Percentiles rank a stretch among this genome's conserved stretches.
phyloP scores from a whole-genome alignment of 2,329 filamentous ascomycete species.

The Fusarium tanahbumbuense region DNA sequence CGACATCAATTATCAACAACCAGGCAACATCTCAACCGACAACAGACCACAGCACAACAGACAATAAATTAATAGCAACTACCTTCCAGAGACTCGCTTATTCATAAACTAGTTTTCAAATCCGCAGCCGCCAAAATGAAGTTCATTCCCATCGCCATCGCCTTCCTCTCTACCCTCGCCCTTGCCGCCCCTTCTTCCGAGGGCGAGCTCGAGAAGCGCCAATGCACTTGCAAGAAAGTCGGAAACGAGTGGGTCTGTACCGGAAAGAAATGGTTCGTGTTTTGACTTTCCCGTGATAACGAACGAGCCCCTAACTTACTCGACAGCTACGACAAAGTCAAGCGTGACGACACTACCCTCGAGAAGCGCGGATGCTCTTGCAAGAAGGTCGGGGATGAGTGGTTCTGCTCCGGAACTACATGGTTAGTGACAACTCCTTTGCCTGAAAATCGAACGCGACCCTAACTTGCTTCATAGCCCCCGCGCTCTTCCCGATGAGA shows the following conservation, averaged over 20 bases:
- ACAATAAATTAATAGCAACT: accelerated
- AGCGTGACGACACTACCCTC: no score
- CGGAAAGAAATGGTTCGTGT: no score
- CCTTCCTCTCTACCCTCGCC: constrained; percentile 24
- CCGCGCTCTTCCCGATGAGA: accelerated
- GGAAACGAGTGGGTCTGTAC: constrained; percentile 10
- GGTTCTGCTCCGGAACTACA: background rate
- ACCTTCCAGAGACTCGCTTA: background rate
- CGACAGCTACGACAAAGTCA: no score
- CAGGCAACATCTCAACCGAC: background rate
- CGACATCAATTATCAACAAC: accelerated
- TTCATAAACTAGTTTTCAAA: accelerated
- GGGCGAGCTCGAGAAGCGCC: background rate
- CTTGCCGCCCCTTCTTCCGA: constrained; percentile 5
- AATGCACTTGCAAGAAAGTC: constrained; percentile 13
- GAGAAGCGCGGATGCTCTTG: constrained; percentile 9
- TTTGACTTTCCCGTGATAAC: no score
- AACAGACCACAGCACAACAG: background rate
- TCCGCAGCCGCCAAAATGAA: constrained; percentile 13
- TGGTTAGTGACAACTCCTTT: no score
- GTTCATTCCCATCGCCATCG: constrained; percentile 2
- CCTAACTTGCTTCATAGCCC: no score
- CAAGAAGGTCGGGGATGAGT: constrained; percentile 9
- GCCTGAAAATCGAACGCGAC: no score
- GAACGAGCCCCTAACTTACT: no score